Percentiles rank a stretch among this genome's conserved stretches.
phyloP scores from a whole-genome alignment of 2,329 filamentous ascomycete genomes.

The Calonectria pseudoturangicola region DNA sequence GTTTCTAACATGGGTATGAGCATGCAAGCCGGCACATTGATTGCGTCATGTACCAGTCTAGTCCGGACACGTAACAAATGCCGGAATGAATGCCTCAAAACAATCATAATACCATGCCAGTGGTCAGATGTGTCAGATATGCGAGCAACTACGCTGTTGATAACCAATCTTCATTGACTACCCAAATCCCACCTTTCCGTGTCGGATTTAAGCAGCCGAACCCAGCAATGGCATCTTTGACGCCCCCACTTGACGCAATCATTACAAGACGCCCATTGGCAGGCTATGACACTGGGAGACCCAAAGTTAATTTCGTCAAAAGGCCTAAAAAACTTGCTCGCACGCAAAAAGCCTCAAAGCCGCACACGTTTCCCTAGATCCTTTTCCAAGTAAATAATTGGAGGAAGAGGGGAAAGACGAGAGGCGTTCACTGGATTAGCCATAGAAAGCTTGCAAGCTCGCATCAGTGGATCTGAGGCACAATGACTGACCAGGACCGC shows the following conservation, averaged over 20 bases:
- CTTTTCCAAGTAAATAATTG: not conserved
- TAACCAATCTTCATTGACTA: not conserved
- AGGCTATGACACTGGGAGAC: not conserved
- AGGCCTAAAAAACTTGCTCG: conserved; percentile 2
- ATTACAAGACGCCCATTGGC: conserved; percentile 10
- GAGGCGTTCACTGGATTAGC: not conserved
- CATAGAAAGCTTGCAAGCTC: conserved; percentile 4
- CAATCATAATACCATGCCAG: not conserved
- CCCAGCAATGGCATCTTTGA: conserved; percentile 21
- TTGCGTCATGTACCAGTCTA: conserved; percentile 4
- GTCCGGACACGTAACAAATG: conserved; percentile 10
- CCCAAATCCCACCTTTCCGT: not conserved
- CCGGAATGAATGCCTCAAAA: conserved; percentile 19
- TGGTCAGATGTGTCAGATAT: not conserved
- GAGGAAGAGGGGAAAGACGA: not conserved
- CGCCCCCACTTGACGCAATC: conserved; percentile 25
- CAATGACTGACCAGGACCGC: conserved; percentile 5
- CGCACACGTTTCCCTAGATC: not conserved
- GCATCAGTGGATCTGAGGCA: conserved; percentile 15
- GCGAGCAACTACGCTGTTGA: not conserved
- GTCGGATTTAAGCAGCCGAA: not conserved
- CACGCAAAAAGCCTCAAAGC: conserved; percentile 4
- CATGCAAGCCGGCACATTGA: conserved; percentile 11
- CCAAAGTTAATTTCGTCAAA: conserved; percentile 25
- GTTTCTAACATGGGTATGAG: conserved; percentile 1